A percentile compares a stretch with the other conserved stretches of the same genome.
Conservation (phyloP, 2,329 filamentous ascomycete genomes). For the Venturia nashicola region DNA sequence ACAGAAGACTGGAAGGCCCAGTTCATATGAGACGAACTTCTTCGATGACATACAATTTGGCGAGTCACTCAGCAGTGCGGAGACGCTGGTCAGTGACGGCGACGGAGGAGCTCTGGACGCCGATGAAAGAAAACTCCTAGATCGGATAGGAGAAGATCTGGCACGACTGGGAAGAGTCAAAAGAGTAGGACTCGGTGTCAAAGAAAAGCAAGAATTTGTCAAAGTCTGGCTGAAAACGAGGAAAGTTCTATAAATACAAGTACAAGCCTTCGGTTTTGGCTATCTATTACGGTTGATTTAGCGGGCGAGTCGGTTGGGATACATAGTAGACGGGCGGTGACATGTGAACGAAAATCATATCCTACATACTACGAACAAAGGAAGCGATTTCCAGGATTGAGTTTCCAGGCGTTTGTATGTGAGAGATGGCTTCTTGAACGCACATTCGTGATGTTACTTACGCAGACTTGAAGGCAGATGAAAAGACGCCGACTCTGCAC, state of each 20-base stretch:
- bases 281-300: not conserved
- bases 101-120: conserved; percentile 21
- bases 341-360: too few species aligned
- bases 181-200: conserved; percentile 70
- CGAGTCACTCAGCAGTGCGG: conserved; percentile 17
- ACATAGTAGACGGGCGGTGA: not conserved
- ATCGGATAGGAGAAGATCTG: conserved; percentile 71
- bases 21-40: conserved; percentile 32
- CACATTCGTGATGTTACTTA: too few species aligned
- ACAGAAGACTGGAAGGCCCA: conserved; percentile 5
- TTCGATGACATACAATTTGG: conserved; percentile 30
- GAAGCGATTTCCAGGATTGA: too few species aligned
- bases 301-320: not conserved
- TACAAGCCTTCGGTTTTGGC: not conserved
- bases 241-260: not conserved
- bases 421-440: too few species aligned
- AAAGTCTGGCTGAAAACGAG: conserved; percentile 46
- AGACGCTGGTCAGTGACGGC: conserved; percentile 15
- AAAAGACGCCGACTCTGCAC: too few species aligned
- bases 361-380: too few species aligned
- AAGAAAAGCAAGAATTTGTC: conserved; percentile 75
- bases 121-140: conserved; percentile 60
- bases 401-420: too few species aligned
- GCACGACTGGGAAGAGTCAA: conserved; percentile 82
- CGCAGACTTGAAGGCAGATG: too few species aligned